These are phyloP conservation scores for Pseudovirgaria hyperparasitica DNA, from an alignment of 2,329 filamentous ascomycete species.

Conservation along the genomic window DNA sequence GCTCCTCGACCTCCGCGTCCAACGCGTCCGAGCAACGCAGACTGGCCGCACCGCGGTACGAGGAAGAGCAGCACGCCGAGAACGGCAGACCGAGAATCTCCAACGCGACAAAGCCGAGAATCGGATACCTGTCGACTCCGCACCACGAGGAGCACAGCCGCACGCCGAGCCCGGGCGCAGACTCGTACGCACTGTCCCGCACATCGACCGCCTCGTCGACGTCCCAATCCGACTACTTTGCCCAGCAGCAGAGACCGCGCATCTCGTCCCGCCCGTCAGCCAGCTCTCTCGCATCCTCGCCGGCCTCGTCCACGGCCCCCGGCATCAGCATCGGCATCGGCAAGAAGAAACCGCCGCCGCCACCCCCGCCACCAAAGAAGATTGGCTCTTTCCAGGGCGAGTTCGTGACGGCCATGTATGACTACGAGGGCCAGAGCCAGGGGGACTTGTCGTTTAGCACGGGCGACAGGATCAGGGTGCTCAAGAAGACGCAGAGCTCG, in stretches of 20 bases:
- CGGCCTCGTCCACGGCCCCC: conserved; percentile 14
- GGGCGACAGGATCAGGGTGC: conserved; percentile 63
- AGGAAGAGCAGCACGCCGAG: conserved; percentile 14
- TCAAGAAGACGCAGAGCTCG: conserved; percentile 66
- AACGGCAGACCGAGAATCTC: conserved; percentile 21
- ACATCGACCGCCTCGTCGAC: conserved; percentile 19
- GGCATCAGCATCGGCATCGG: conserved; percentile 7
- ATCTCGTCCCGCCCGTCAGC: conserved; percentile 29
- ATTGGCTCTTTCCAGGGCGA: conserved; percentile 35
- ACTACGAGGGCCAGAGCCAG: conserved; percentile 55
- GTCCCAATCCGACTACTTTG: conserved; percentile 22
- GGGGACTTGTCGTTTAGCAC: conserved; percentile 65
- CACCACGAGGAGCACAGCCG: no score
- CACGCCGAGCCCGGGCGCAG: conserved; percentile 16
- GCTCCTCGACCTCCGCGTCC: conserved; percentile 13
- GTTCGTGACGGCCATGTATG: conserved; percentile 61
- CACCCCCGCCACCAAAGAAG: conserved; percentile 55
- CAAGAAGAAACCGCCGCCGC: conserved; percentile 62
- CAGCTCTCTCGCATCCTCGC: conserved; percentile 28
- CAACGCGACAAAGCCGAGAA: conserved; percentile 19
- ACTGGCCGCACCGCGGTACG: conserved; percentile 13
- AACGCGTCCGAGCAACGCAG: no score
- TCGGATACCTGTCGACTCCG: conserved; percentile 17
- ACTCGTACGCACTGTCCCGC: conserved; percentile 15
- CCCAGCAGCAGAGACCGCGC: conserved; percentile 29